Evolutionary conservation across 2,329 filamentous ascomycete genomes (phyloP), one percentile per base, ranked within the genome.

Genomic region (Spiromastix sp.): DNA sequence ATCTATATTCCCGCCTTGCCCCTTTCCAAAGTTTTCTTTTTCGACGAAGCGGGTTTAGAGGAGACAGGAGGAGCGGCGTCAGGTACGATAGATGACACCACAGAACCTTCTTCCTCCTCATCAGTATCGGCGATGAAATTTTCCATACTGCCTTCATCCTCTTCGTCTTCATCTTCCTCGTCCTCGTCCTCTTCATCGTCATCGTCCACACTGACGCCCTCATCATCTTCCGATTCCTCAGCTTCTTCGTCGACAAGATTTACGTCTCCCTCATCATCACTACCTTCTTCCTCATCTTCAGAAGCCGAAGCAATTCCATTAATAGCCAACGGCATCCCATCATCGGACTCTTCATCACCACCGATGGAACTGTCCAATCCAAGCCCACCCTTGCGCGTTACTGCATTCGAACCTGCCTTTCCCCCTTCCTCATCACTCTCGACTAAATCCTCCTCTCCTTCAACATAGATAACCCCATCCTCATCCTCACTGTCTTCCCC

Each of bases 401-500:
- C 59, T 57, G 30, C 59, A 55, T 18, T 55, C 51, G 25, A 54
- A 8, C 7, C 7, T n/a, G 7, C 15, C 4, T 21, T 22, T 5
- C 20, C 10, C 24, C 4, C 8, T 27, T 62, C 57, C 32, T 63
- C 61, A 37, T 57, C 63, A 12, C 38, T 54, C 47, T 63, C 59
- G 9, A 63, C 67, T 13, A 71, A 67, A 20, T 78, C 72, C 19
- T 81, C 77, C 49, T 86, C 73, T 1, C 84, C 86, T 56, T 95
- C 87, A 2, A 95, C 83, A 54, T 91, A 94, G 34, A 94, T 80
- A 4, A 93, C 71, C 13, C 71, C 76, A n/a, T 76, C 75, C 43
- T 81, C 72, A 2, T 68, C 67, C 25, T 66, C 67, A n/a, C 67
- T 63, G 28, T 70, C 70, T n/a, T 70, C 66, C 5, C 71, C 68